A percentile compares a stretch with the other conserved stretches of the same genome.
phyloP scores from a whole-genome alignment of 2,329 filamentous ascomycete species.

The Epichloe brachyelytri region DNA sequence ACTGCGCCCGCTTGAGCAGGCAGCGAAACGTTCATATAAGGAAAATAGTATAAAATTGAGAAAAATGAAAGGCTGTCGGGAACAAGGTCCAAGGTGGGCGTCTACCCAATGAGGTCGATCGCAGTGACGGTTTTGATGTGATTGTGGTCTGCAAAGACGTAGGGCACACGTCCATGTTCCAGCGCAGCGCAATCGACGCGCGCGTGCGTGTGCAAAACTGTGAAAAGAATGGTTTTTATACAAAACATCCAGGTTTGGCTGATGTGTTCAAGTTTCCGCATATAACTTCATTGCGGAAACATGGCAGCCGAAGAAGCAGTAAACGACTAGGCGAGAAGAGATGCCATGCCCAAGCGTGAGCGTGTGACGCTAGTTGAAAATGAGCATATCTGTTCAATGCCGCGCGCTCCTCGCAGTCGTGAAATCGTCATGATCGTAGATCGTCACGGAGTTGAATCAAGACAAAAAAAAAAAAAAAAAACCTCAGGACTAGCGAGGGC shows the following conservation, averaged over 20 bases:
- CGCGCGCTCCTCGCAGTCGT: conserved; percentile 1
- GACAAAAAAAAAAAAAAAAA: neutral
- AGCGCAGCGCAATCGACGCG: conserved; percentile 18
- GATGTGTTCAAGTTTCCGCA: conserved; percentile 5
- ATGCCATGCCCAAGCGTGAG: neutral
- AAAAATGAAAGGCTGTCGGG: neutral
- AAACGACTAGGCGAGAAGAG: neutral
- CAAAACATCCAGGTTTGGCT: conserved; percentile 9
- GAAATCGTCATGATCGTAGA: conserved; percentile 10
- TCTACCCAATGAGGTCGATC: conserved; percentile 10
- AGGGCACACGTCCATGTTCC: conserved; percentile 2
- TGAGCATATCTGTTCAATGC: neutral
- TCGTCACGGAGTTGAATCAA: conserved; percentile 7
- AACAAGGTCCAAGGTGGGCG: neutral
- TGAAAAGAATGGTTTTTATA: conserved; percentile 11
- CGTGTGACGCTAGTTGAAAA: neutral
- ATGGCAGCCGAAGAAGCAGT: neutral
- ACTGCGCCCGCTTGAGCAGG: neutral
- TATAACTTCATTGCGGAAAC: neutral
- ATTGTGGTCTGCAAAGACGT: conserved; percentile 6
- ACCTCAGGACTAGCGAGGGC: neutral
- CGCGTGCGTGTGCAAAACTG: conserved; percentile 8
- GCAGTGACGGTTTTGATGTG: conserved; percentile 2
- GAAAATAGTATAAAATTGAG: neutral
- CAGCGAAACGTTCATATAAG: neutral